Evolutionary conservation across 2,329 filamentous ascomycete species (phyloP).

Genomic region (Macrophomina pseudophaseolina): DNA sequence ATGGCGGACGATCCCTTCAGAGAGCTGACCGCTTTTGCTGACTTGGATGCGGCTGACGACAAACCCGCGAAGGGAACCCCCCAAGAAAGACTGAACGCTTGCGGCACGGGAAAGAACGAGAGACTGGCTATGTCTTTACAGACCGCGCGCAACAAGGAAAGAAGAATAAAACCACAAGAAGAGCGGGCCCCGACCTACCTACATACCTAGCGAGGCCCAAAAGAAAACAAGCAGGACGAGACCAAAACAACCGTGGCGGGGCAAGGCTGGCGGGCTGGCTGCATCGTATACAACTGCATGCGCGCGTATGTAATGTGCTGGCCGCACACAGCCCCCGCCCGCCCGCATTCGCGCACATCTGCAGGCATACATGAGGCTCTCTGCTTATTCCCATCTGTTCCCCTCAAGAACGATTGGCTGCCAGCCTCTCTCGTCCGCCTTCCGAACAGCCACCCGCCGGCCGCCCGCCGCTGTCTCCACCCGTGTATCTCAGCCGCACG

Average conservation of each 20-base stretch:
- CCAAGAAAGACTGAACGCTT: neutral
- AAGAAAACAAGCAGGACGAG: neutral
- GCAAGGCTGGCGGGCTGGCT: slow-evolving; percentile 18
- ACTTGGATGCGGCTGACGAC: neutral
- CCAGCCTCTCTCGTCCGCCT: too few relatives aligned
- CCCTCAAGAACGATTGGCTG: neutral
- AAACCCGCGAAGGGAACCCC: neutral
- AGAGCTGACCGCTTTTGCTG: neutral
- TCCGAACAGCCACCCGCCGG: too few relatives aligned
- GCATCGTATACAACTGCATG: neutral
- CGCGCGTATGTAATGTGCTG: neutral
- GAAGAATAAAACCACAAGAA: too few relatives aligned
- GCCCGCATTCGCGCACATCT: neutral
- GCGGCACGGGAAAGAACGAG: too few relatives aligned
- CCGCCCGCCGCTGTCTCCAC: too few relatives aligned
- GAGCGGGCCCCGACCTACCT: neutral
- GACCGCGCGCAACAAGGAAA: neutral
- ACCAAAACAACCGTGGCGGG: neutral
- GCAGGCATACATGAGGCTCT: slow-evolving; percentile 4
- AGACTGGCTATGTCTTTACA: neutral
- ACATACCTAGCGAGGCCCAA: neutral
- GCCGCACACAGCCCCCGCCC: slow-evolving; percentile 13
- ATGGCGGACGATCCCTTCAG: neutral
- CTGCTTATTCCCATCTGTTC: neutral
- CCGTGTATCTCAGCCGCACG: neutral